These are phyloP conservation scores for Quercus wislizeni DNA, from an alignment of 306 rosid genomes.

Conservation along the genomic window DNA sequence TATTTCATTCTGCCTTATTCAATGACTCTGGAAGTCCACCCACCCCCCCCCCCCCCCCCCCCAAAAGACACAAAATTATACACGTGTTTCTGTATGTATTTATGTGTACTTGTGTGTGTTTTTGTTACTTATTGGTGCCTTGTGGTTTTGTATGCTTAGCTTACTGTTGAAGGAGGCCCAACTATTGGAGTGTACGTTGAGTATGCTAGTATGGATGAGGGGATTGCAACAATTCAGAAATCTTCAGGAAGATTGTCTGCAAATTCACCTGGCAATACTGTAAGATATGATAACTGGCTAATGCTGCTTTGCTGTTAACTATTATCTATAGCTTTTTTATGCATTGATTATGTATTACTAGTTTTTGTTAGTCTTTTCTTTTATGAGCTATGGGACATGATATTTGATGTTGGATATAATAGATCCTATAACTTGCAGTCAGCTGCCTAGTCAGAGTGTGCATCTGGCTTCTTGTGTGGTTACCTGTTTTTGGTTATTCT, in stretches of 20 bases:
- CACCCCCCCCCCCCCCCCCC: background rate
- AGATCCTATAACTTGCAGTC: background rate
- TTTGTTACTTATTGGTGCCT: background rate
- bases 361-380: constrained; percentile 4
- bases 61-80: background rate
- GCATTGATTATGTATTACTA: constrained; percentile 3
- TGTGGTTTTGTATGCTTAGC: constrained; percentile 42
- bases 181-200: constrained; percentile 65
- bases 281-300: constrained; percentile 45
- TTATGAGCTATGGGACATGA: background rate
- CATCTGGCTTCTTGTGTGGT: background rate
- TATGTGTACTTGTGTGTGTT: background rate
- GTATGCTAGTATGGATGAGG: constrained; percentile 59
- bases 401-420: background rate
- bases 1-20: background rate
- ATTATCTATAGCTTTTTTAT: constrained; percentile 1
- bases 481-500: background rate
- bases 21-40: background rate
- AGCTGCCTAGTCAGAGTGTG: background rate
- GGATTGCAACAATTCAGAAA: constrained; percentile 62
- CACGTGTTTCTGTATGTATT: background rate
- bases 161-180: constrained; percentile 87
- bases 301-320: background rate
- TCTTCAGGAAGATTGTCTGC: constrained; percentile 71
- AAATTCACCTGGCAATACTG: constrained; percentile 67